phyloP scores from a whole-genome alignment of 2,329 filamentous ascomycete genomes.

The Allantophomopsis cytisporea region DNA sequence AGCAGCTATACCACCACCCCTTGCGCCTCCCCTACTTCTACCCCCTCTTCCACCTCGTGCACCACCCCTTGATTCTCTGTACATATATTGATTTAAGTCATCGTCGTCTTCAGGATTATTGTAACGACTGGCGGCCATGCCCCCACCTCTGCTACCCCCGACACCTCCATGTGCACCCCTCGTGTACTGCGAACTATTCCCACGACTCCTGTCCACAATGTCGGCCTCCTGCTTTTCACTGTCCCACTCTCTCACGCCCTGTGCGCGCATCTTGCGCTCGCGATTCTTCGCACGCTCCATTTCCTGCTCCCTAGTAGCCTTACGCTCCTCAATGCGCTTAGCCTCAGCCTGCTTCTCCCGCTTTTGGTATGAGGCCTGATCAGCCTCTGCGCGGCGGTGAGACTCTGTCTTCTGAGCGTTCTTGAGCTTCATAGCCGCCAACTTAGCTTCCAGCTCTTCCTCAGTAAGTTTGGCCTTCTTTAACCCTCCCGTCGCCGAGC shows the following conservation, averaged over 20 bases:
- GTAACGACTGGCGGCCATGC: conserved; percentile 10
- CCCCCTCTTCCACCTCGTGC: conserved; percentile 8
- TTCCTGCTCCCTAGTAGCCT: conserved; percentile 16
- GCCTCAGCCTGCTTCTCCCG: conserved; percentile 45
- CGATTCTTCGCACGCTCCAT: conserved; percentile 20
- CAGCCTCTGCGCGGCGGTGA: conserved; percentile 53
- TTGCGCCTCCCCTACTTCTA: conserved; percentile 8
- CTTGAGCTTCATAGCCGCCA: conserved; percentile 46
- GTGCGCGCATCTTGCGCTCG: conserved; percentile 18
- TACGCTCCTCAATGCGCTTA: conserved; percentile 24
- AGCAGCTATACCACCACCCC: conserved; percentile 3
- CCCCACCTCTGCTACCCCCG: conserved; percentile 1
- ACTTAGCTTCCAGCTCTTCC: conserved; percentile 44
- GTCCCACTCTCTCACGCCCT: conserved; percentile 19
- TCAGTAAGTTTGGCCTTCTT: conserved; percentile 49
- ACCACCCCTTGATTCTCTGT: conserved; percentile 4
- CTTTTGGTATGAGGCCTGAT: conserved; percentile 47
- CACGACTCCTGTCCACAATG: conserved; percentile 14
- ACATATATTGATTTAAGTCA: conserved; percentile 6
- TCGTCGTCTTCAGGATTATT: conserved; percentile 5
- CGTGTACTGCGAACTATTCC: conserved; percentile 14
- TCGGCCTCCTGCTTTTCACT: conserved; percentile 16
- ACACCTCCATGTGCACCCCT: conserved; percentile 16
- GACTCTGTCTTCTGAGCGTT: conserved; percentile 44
- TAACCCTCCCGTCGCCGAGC: conserved; percentile 36